A percentile compares a stretch with the other conserved stretches of the same genome.
These are phyloP conservation scores for Extremus antarcticus DNA, from an alignment of 495 filamentous ascomycete genomes.

Conservation along the genomic window DNA sequence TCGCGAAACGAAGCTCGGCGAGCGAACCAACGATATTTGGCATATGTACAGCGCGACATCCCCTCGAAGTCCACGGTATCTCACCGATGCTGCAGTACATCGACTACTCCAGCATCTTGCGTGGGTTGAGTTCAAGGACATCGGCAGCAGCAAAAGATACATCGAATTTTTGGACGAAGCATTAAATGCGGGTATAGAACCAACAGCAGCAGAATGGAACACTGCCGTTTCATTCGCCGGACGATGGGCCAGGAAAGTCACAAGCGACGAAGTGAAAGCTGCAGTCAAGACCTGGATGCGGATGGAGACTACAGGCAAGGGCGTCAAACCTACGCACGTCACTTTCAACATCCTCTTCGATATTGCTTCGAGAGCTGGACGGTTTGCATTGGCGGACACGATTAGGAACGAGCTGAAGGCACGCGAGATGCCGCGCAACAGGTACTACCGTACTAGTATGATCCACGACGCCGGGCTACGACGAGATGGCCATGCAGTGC, in stretches of 20 bases:
- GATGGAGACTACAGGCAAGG: slow-evolving; percentile 54
- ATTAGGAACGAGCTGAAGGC: slow-evolving; percentile 68
- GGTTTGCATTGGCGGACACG: slow-evolving; percentile 71
- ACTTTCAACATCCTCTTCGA: slow-evolving; percentile 92
- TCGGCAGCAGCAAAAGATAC: slow-evolving; percentile 54
- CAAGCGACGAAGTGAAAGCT: slow-evolving; percentile 52
- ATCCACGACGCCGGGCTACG: slow-evolving; percentile 75
- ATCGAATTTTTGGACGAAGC: slow-evolving; percentile 76
- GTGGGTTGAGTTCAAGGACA: slow-evolving; percentile 42
- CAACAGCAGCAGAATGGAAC: slow-evolving; percentile 65
- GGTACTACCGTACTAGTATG: slow-evolving; percentile 64
- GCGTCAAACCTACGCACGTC: slow-evolving; percentile 40
- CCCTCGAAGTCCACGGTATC: slow-evolving; percentile 51
- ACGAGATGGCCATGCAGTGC: slow-evolving; percentile 55
- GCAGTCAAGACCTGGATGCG: slow-evolving; percentile 76
- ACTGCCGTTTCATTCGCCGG: slow-evolving; percentile 68
- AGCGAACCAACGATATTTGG: slow-evolving; percentile 45
- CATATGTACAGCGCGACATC: slow-evolving; percentile 51
- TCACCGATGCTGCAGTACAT: slow-evolving; percentile 48
- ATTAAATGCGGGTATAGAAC: slow-evolving; percentile 50
- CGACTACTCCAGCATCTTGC: slow-evolving; percentile 59
- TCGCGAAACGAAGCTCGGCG: slow-evolving; percentile 10
- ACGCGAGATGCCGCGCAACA: slow-evolving; percentile 53
- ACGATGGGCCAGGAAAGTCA: slow-evolving; percentile 53
- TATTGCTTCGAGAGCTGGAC: slow-evolving; percentile 70